These are phyloP conservation scores for Arthrobotrys sphaeroides DNA, from an alignment of 2,329 filamentous ascomycete species.

Conservation along the genomic window DNA sequence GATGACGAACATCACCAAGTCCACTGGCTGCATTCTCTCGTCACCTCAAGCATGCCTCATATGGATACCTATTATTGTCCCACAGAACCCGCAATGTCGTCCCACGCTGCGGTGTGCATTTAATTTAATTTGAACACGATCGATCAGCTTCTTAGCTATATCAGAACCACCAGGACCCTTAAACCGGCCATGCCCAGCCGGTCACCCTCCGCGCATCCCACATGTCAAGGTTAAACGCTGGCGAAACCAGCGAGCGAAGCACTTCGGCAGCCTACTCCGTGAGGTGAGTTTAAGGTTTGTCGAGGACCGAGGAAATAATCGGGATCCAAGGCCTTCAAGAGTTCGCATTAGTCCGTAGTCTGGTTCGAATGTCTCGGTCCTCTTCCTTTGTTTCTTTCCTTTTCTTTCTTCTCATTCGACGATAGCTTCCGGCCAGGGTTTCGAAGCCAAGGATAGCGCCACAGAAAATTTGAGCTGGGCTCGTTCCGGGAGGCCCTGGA, in stretches of 20 bases:
- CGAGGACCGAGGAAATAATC: slow-evolving; percentile 7
- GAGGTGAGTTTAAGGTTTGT: slow-evolving; percentile 42
- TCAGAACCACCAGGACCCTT: slow-evolving; percentile 26
- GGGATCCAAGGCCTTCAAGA: not conserved
- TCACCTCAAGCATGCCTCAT: not conserved
- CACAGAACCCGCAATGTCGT: slow-evolving; percentile 2
- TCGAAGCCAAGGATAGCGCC: not conserved
- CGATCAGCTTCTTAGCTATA: not conserved
- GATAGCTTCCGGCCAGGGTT: not conserved
- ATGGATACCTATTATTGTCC: not conserved
- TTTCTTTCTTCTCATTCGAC: slow-evolving; percentile 1
- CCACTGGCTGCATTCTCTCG: slow-evolving; percentile 8
- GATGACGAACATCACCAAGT: slow-evolving; percentile 33
- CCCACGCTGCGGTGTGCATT: slow-evolving; percentile 5
- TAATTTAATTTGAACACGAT: not conserved
- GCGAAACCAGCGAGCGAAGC: slow-evolving; percentile 17
- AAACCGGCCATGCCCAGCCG: slow-evolving; percentile 2
- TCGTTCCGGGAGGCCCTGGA: not conserved
- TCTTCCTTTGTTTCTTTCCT: not conserved
- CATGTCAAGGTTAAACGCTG: slow-evolving; percentile 45
- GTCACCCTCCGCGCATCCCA: not conserved
- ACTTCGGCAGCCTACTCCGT: not conserved
- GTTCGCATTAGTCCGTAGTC: slow-evolving; percentile 11
- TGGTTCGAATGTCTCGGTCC: slow-evolving; percentile 14
- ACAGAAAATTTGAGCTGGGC: slow-evolving; percentile 20